Conservation (phyloP, 441 rosid species). For the Omphalea diandra region DNA sequence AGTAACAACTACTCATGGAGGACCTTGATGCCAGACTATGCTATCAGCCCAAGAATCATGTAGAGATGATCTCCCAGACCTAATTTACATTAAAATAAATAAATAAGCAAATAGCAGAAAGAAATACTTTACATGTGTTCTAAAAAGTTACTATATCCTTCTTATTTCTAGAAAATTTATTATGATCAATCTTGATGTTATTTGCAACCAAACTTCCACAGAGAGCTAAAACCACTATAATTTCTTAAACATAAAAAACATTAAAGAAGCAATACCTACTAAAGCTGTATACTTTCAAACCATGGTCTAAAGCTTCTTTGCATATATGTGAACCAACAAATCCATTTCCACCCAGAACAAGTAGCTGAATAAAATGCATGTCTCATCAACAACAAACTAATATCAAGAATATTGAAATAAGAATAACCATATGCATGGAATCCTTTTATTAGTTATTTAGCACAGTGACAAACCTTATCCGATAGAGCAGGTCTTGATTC, state of each 20-base stretch:
- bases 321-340: slow-evolving; percentile 89
- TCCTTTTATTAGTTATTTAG: background rate
- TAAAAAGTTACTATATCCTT: background rate
- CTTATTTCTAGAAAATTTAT: background rate
- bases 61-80: slow-evolving; percentile 81
- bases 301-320: slow-evolving; percentile 74
- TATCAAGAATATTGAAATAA: slow-evolving; percentile 10
- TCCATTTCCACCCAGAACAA: slow-evolving; percentile 92
- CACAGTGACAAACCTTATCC: slow-evolving; percentile 50
- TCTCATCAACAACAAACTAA: background rate
- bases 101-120: slow-evolving; percentile 36
- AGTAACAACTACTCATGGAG: slow-evolving; percentile 10
- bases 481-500: slow-evolving; percentile 57
- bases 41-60: slow-evolving; percentile 69
- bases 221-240: slow-evolving; percentile 8
- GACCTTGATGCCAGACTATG: slow-evolving; percentile 84
- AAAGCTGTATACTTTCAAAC: slow-evolving; percentile 72
- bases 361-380: slow-evolving; percentile 47
- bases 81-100: slow-evolving; percentile 24
- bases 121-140: background rate
- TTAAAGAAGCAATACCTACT: slow-evolving; percentile 56
- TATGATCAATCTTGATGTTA: background rate
- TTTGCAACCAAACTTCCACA: background rate
- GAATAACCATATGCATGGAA: background rate
- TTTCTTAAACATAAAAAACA: background rate